phyloP scores from a whole-genome alignment of 2,329 filamentous ascomycete genomes.

The Sporothrix pallida region DNA sequence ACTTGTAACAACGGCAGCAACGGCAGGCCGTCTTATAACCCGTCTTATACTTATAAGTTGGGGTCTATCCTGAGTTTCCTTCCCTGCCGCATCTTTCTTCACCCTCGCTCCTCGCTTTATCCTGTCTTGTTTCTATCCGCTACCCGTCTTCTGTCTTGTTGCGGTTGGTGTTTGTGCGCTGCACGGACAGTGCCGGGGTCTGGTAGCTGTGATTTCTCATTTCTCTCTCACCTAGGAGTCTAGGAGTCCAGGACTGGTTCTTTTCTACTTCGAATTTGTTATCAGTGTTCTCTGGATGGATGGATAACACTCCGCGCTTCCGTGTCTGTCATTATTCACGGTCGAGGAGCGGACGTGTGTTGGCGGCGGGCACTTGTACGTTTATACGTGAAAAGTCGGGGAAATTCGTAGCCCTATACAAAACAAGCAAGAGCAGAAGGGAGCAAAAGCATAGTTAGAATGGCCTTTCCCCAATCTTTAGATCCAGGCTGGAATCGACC shows the following conservation, averaged over 20 bases:
- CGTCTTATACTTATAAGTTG: not conserved
- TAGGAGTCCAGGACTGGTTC: not conserved
- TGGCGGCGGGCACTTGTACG: not conserved
- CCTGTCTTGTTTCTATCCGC: not conserved
- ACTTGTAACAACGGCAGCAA: not conserved
- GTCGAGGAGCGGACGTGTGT: not conserved
- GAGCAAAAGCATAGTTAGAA: no score
- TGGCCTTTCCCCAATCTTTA: not conserved
- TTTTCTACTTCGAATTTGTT: not conserved
- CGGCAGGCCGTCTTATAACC: slow-evolving; percentile 20
- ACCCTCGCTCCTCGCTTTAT: not conserved
- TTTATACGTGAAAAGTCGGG: no score
- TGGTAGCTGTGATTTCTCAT: not conserved
- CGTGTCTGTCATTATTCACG: not conserved
- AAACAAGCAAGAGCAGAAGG: no score
- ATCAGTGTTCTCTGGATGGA: not conserved
- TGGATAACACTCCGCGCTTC: not conserved
- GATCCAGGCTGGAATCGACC: not conserved
- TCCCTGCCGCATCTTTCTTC: not conserved
- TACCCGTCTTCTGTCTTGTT: slow-evolving; percentile 4
- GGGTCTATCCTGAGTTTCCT: not conserved
- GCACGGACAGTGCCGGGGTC: slow-evolving; percentile 14
- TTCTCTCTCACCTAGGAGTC: not conserved
- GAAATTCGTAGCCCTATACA: no score
- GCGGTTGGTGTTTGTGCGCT: slow-evolving; percentile 10